These are phyloP conservation scores for Pelargonium cotyledonis DNA, from an alignment of 441 rosid species.

Conservation along the genomic window DNA sequence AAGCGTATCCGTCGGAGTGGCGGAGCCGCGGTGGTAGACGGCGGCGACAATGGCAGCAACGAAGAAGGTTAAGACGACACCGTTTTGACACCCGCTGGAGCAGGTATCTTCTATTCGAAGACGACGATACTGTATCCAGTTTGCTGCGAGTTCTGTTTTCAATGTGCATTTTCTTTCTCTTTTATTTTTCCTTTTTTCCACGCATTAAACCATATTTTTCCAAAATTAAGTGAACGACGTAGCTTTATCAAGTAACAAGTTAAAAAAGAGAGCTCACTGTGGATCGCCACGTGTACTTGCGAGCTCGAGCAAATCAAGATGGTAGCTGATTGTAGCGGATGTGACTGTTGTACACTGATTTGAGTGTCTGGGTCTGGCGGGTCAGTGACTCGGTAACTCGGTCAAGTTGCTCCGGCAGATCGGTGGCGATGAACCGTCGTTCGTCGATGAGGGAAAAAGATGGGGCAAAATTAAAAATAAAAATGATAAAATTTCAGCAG, in stretches of 20 bases:
- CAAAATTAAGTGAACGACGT: too few species aligned
- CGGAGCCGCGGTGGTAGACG: neutral
- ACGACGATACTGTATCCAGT: constrained; percentile 1
- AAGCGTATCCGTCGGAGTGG: neutral
- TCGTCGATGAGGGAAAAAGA: constrained; percentile 47
- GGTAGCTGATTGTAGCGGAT: constrained; percentile 26
- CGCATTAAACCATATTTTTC: too few species aligned
- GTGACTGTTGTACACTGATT: neutral
- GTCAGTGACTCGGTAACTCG: neutral
- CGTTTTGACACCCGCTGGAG: neutral
- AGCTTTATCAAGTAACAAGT: too few species aligned
- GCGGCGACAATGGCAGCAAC: neutral
- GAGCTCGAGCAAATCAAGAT: constrained; percentile 48
- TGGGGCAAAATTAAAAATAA: constrained; percentile 33
- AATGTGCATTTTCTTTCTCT: too few species aligned
- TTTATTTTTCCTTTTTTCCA: too few species aligned
- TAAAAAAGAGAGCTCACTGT: too few species aligned
- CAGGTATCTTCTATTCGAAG: neutral
- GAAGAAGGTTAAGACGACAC: neutral
- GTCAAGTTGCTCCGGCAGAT: constrained; percentile 8
- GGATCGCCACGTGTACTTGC: constrained; percentile 46
- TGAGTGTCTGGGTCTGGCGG: neutral
- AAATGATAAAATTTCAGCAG: constrained; percentile 45
- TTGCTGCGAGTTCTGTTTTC: too few species aligned
- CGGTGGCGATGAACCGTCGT: constrained; percentile 40